phyloP scores from a whole-genome alignment of 1,284 basidiomycete species.

The Porogramme epimiltina region DNA sequence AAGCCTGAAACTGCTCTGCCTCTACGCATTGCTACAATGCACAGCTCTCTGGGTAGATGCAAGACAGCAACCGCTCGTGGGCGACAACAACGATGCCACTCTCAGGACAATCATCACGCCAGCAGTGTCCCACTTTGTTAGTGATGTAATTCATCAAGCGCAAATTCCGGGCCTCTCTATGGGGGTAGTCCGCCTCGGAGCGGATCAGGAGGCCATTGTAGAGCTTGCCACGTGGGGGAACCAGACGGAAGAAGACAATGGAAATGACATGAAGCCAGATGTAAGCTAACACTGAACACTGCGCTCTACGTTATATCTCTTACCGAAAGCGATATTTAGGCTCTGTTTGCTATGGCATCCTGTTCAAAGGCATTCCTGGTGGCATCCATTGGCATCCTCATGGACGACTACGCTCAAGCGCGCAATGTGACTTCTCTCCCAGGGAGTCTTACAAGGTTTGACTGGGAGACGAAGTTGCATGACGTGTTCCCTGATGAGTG shows the following conservation, averaged over 20 bases:
- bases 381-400: constrained; percentile 36
- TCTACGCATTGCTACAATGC: no score
- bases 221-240: constrained; percentile 32
- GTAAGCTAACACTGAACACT: neutral
- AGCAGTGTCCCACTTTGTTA: constrained; percentile 20
- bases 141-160: constrained; percentile 15
- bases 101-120: constrained; percentile 21
- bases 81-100: neutral
- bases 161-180: constrained; percentile 28
- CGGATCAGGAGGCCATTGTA: constrained; percentile 3
- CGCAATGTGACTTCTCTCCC: constrained; percentile 27
- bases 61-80: no score
- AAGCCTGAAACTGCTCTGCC: no score
- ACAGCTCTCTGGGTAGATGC: no score
- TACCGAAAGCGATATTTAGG: constrained; percentile 25
- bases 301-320: neutral
- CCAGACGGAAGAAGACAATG: constrained; percentile 33
- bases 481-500: constrained; percentile 42
- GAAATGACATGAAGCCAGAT: constrained; percentile 30
- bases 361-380: constrained; percentile 48
- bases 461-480: constrained; percentile 39
- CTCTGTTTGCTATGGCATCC: constrained; percentile 43
- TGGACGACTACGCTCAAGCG: constrained; percentile 24
- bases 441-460: neutral
- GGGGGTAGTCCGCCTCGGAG: constrained; percentile 24